These are phyloP conservation scores for Microbotryum silenes-acaulis DNA, from an alignment of 1,284 basidiomycete genomes.

Conservation along the genomic window DNA sequence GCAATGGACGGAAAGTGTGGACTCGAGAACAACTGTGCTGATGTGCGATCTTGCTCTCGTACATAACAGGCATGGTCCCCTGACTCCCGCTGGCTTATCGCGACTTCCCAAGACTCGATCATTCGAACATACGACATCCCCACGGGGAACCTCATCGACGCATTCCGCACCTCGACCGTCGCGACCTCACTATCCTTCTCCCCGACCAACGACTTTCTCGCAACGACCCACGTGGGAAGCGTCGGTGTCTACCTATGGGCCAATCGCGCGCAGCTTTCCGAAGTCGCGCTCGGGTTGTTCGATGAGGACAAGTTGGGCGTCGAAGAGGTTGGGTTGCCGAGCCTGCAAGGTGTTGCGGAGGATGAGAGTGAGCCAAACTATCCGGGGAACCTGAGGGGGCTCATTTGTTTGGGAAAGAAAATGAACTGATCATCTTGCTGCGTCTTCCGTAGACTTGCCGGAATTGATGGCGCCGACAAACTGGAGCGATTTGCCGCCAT, in stretches of 20 bases:
- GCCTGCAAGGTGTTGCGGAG: constrained; percentile 66
- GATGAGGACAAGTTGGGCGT: constrained; percentile 60
- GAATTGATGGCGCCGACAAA: constrained; percentile 16
- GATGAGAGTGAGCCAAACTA: constrained; percentile 38
- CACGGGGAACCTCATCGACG: constrained; percentile 82
- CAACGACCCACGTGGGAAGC: constrained; percentile 87
- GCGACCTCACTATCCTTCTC: constrained; percentile 88
- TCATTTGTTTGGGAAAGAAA: too few species aligned
- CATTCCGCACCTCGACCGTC: constrained; percentile 79
- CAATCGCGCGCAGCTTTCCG: constrained; percentile 86
- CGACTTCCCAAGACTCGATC: constrained; percentile 78
- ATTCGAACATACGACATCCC: constrained; percentile 96
- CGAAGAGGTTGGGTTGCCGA: constrained; percentile 62
- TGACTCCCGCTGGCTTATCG: constrained; percentile 86
- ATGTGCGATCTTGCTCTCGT: not conserved
- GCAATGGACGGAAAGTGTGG: too few species aligned
- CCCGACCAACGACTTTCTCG: constrained; percentile 90
- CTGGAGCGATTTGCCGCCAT: constrained; percentile 48
- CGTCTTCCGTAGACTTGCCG: constrained; percentile 14
- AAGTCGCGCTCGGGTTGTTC: constrained; percentile 72
- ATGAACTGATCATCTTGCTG: too few species aligned
- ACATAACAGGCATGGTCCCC: constrained; percentile 65
- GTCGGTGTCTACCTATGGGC: constrained; percentile 95
- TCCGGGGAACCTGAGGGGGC: not conserved
- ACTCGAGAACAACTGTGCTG: too few species aligned